Evolutionary conservation across 306 rosid genomes (phyloP).

Genomic region (Cajanus cajan): DNA sequence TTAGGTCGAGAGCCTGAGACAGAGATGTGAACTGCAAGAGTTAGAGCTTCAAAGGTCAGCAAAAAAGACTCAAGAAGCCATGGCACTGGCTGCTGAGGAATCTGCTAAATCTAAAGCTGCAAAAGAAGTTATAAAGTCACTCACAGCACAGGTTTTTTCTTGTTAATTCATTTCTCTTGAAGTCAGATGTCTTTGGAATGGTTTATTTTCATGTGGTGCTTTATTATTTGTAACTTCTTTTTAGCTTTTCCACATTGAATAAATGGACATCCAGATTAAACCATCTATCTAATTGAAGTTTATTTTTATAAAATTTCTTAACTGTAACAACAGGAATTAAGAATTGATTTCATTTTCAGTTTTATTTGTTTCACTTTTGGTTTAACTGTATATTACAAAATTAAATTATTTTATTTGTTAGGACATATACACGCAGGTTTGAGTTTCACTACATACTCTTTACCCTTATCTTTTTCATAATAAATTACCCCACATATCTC

Average conservation of each 20-base stretch:
- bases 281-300: background rate
- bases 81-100: conserved; percentile 79
- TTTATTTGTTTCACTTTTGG: background rate
- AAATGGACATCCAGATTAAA: background rate
- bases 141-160: conserved; percentile 79
- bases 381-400: background rate
- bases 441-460: background rate
- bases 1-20: conserved; percentile 82
- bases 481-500: background rate
- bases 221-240: background rate
- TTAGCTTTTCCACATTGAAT: background rate
- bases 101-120: conserved; percentile 81
- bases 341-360: background rate
- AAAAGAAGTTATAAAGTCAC: conserved; percentile 93
- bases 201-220: conserved; percentile 16
- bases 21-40: conserved; percentile 83
- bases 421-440: background rate
- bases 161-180: conserved; percentile 18
- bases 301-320: background rate
- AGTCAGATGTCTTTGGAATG: conserved; percentile 23
- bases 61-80: conserved; percentile 82
- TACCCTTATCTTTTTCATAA: background rate
- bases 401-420: background rate
- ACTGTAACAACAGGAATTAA: background rate
- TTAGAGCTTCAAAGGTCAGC: conserved; percentile 73